A percentile compares a stretch with the other conserved stretches of the same genome.
These are phyloP conservation scores for Porodaedalea pini DNA, from an alignment of 1,284 basidiomycete species.

Conservation along the genomic window DNA sequence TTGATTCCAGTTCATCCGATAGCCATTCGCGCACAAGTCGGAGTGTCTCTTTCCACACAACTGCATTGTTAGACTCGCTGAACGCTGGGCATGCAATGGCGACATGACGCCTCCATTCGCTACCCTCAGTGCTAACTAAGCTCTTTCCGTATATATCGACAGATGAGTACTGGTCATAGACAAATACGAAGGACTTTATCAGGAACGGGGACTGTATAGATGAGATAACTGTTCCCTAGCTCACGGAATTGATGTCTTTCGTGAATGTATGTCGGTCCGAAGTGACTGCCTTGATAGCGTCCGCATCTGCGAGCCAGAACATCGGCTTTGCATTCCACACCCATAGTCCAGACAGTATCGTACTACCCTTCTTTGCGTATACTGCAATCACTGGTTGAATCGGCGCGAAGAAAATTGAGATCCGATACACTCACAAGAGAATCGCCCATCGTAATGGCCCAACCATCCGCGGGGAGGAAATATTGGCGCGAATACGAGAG, in stretches of 20 bases:
- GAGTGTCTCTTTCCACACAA: slow-evolving; percentile 21
- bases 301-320: slow-evolving; percentile 10
- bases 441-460: slow-evolving; percentile 4
- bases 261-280: slow-evolving; percentile 14
- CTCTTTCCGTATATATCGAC: slow-evolving; percentile 25
- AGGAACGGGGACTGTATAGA: neutral
- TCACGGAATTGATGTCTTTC: slow-evolving; percentile 6
- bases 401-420: no score
- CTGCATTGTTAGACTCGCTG: slow-evolving; percentile 22
- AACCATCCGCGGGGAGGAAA: slow-evolving; percentile 12
- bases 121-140: slow-evolving; percentile 29
- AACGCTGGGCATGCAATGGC: slow-evolving; percentile 23
- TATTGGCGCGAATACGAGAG: neutral
- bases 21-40: slow-evolving; percentile 22
- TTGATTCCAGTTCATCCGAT: slow-evolving; percentile 19
- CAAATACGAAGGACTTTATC: neutral
- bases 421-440: neutral
- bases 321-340: slow-evolving; percentile 5
- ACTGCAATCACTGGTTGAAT: slow-evolving; percentile 1
- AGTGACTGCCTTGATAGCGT: slow-evolving; percentile 11
- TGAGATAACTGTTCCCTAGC: neutral
- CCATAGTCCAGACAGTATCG: slow-evolving; percentile 6
- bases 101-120: slow-evolving; percentile 29
- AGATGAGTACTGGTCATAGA: neutral
- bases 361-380: slow-evolving; percentile 14